Conservation (phyloP, 352 stramenopile species). For the Hyaloperonospora arabidopsidis region DNA sequence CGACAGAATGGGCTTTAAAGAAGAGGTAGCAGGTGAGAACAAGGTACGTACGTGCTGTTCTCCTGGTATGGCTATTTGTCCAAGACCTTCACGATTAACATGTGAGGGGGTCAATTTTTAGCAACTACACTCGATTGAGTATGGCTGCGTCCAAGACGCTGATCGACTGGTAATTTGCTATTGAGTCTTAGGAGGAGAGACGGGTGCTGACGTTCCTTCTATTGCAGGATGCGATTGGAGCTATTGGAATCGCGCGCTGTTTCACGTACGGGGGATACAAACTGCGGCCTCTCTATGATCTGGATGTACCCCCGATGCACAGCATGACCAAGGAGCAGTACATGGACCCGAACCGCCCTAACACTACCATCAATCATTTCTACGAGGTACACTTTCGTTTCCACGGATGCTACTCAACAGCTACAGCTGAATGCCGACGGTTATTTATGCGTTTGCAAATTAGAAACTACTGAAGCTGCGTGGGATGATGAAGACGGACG, state of each 20-base stretch:
- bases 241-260: constrained; percentile 85
- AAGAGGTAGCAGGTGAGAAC: constrained; percentile 44
- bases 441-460: background rate
- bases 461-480: constrained; percentile 86
- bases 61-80: background rate
- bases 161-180: constrained; percentile 57
- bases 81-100: background rate
- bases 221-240: constrained; percentile 81
- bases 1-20: constrained; percentile 80
- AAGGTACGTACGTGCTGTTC: constrained; percentile 11
- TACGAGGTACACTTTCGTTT: constrained; percentile 58
- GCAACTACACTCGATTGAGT: constrained; percentile 48
- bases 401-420: background rate
- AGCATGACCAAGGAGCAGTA: constrained; percentile 74
- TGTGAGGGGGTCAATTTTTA: constrained; percentile 1
- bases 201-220: background rate
- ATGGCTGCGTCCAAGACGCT: constrained; percentile 85
- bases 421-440: background rate
- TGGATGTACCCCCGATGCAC: constrained; percentile 37
- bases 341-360: constrained; percentile 60
- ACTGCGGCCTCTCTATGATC: constrained; percentile 75
- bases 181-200: background rate
- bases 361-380: constrained; percentile 85
- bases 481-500: constrained; percentile 81
- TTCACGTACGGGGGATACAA: constrained; percentile 87